These are phyloP conservation scores for Neurospora sp. DNA, from an alignment of 2,329 filamentous ascomycete genomes.

Conservation along the genomic window DNA sequence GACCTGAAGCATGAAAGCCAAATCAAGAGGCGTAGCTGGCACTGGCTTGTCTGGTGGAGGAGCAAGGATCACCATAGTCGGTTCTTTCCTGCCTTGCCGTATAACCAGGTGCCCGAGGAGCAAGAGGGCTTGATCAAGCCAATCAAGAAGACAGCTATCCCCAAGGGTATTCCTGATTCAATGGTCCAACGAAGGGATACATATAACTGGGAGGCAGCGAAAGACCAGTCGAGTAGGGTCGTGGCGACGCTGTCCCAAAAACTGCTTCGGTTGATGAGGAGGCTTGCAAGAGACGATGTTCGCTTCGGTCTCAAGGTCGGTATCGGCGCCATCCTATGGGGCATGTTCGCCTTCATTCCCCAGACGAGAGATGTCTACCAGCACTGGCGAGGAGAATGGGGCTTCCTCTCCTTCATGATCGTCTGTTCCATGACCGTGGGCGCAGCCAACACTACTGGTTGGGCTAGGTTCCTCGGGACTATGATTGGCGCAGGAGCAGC, in stretches of 20 bases:
- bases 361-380: slow-evolving; percentile 70
- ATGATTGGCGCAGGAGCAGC: slow-evolving; percentile 69
- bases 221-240: slow-evolving; percentile 32
- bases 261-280: slow-evolving; percentile 35
- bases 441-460: slow-evolving; percentile 86
- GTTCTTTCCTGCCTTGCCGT: slow-evolving; percentile 17
- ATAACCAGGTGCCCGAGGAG: slow-evolving; percentile 30
- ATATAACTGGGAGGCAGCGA: slow-evolving; percentile 44
- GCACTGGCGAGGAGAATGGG: slow-evolving; percentile 94
- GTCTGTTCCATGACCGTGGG: slow-evolving; percentile 97
- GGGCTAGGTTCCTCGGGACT: slow-evolving; percentile 78
- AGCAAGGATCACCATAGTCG: slow-evolving; percentile 6
- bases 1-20: slow-evolving; percentile 67
- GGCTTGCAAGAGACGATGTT: slow-evolving; percentile 45
- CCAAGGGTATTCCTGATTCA: slow-evolving; percentile 43
- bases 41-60: slow-evolving; percentile 76
- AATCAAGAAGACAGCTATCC: slow-evolving; percentile 43
- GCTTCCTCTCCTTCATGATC: slow-evolving; percentile 91
- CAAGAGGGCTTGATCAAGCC: slow-evolving; percentile 32
- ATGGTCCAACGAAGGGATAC: slow-evolving; percentile 44
- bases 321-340: slow-evolving; percentile 79
- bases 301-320: slow-evolving; percentile 88
- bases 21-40: slow-evolving; percentile 57
- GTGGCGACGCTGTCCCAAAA: slow-evolving; percentile 35
- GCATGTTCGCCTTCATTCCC: slow-evolving; percentile 76